Conservation (phyloP, 2,329 filamentous ascomycete genomes). For the Chlorencoelia australis region DNA sequence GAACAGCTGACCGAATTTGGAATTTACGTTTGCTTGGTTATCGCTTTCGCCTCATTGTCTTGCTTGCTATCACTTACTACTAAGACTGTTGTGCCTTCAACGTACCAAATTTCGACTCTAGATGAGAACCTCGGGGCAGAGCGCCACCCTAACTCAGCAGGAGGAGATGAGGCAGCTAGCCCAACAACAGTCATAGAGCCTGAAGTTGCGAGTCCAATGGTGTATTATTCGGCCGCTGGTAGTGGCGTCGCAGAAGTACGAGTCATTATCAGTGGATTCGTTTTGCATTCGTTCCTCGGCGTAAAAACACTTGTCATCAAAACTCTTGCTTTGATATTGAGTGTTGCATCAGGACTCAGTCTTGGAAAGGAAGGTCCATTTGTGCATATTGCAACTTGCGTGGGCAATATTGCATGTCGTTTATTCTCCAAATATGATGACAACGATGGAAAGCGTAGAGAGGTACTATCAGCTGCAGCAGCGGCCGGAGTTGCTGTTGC, state of each 20-base stretch:
- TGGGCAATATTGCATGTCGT: slow-evolving; percentile 90
- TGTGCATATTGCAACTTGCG: slow-evolving; percentile 92
- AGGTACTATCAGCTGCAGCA: slow-evolving; percentile 86
- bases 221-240: slow-evolving; percentile 92
- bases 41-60: slow-evolving; percentile 58
- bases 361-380: slow-evolving; percentile 89
- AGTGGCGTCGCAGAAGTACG: slow-evolving; percentile 96
- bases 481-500: slow-evolving; percentile 89
- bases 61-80: slow-evolving; percentile 78
- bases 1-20: slow-evolving; percentile 64
- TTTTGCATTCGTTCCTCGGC: slow-evolving; percentile 90
- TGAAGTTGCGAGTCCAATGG: slow-evolving; percentile 54
- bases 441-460: slow-evolving; percentile 89
- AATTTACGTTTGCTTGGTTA: slow-evolving; percentile 63
- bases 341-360: slow-evolving; percentile 85
- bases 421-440: slow-evolving; percentile 89
- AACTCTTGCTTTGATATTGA: slow-evolving; percentile 70
- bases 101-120: slow-evolving; percentile 74
- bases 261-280: slow-evolving; percentile 95
- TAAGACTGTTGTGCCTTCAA: slow-evolving; percentile 88
- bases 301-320: slow-evolving; percentile 81
- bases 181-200: slow-evolving; percentile 21
- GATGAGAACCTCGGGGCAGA: slow-evolving; percentile 85
- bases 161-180: slow-evolving; percentile 36
- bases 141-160: slow-evolving; percentile 28